Base-by-base conservation (phyloP, 2,329 filamentous ascomycete genomes). In the Emergomyces africanus region DNA sequence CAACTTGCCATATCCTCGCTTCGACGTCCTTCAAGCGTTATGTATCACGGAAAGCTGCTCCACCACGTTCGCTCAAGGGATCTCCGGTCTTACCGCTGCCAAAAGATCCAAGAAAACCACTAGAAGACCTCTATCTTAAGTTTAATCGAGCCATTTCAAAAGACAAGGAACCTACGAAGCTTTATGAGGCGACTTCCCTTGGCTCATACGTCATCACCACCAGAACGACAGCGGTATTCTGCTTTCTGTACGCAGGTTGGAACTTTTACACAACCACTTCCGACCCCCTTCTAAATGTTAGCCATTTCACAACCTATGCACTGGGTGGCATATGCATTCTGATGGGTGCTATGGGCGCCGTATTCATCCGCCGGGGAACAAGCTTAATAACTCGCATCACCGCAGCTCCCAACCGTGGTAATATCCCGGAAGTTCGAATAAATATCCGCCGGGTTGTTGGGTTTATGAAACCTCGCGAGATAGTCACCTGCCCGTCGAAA, bases 141-240 rank as follows among this genome's bases (percentile, higher is more conserved):
- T 64, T 64, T 41, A 57, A 59, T 33, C 60, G 23, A 23, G 39
- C 77, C 61, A 77, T 89, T 42, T 80, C 82, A 15, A 74, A 75
- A 60, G 81, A 82, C 62, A 67, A 77, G n/a, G 72, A 77, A 1
- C 77, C 81, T 5, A 83, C 85, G 8, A 71, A 81, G 2, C 76
- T 89, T 49, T 89, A 87, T 74, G 77, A 85, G 66, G 80, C 81
- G 1, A 83, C 83, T 15, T 83, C 83, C 0, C 84, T 88, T 66
- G 80, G 80, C 59, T 78, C 79, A 71, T 86, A 84, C 70, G 78
- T 86, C 62, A 68, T 81, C 64, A 80, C 81, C 51, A 82, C 82
- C 67, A 84, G 85, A 70, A 70, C 74, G 15, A 79, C 81, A 30
- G 80, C 80, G 1, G 61, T 77, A 25, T 80, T 81, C 66, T 82